Base-by-base conservation (phyloP, 2,329 filamentous ascomycete genomes). In the Juglanconis juglandina region DNA sequence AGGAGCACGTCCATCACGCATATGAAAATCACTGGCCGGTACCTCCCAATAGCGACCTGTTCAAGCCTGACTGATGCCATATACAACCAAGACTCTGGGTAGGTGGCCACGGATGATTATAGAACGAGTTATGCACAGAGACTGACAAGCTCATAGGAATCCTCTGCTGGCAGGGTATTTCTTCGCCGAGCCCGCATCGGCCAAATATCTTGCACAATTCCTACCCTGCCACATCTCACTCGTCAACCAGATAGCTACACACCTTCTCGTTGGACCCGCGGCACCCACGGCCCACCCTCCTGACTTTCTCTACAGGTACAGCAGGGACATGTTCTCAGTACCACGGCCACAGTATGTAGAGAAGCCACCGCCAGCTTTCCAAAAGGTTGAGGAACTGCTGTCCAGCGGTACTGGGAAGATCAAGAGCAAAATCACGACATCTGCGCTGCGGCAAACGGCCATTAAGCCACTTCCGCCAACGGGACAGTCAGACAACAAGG, bases 181-280 rank as follows among this genome's bases (percentile, higher is more conserved):
- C 47, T 69, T 69, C 57, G 67, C 62, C 24, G 63, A 66, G 14
- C 62, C 61, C 5, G n/a, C 34, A 14, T 63, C 63, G 3, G 82
- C 79, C 14, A 88, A 87, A 68, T 88, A 87, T 63, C 74, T 88
- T 4, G 75, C 77, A 7, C 82, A 87, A 64, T 86, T 83, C 68
- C 71, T 87, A 41, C 66, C 75, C 8, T 74, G 82, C 3, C 72
- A 79, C 11, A 68, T 79, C 0, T 79, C 80, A 0, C 82, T 81
- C 67, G 72, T 84, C 58, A 88, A 88, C 68, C 80, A 85, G 56
- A 76, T 88, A 6, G 85, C 85, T 0, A 63, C 73, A 2, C 76
- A 81, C 39, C 72, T 88, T 2, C 77, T 88, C 4, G 72, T 77
- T 47, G 76, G 73, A 2, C 76, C 72, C 3, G 73, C 73, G 33